Evolutionary conservation across 352 stramenopile genomes (phyloP).

Genomic region (Phytophthora constricta): DNA sequence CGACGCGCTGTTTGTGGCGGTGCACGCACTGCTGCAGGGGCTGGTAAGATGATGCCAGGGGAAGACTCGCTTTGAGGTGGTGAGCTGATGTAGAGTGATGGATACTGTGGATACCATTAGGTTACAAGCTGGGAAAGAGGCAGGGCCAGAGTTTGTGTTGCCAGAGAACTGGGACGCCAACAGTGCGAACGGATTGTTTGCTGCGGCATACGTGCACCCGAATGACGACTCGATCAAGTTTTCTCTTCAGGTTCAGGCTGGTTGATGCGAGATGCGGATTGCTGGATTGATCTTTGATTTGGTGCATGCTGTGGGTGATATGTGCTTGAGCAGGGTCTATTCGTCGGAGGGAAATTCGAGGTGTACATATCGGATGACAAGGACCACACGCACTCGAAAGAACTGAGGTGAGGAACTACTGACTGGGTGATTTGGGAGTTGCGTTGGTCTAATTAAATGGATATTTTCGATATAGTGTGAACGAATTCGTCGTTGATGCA

Average conservation of each 20-base stretch:
- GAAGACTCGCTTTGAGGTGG: neutral
- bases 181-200: conserved; percentile 70
- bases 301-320: conserved; percentile 20
- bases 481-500: conserved; percentile 40
- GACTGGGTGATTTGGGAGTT: neutral
- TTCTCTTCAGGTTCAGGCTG: conserved; percentile 57
- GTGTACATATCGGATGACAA: conserved; percentile 78
- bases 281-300: neutral
- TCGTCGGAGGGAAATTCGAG: conserved; percentile 79
- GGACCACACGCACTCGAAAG: conserved; percentile 73
- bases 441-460: neutral
- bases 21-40: conserved; percentile 74
- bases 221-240: conserved; percentile 63
- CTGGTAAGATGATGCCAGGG: conserved; percentile 43
- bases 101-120: conserved; percentile 25
- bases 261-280: neutral
- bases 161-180: conserved; percentile 66
- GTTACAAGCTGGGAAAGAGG: conserved; percentile 42
- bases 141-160: conserved; percentile 39
- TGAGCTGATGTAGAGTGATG: conserved; percentile 5
- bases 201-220: conserved; percentile 56
- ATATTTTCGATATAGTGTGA: conserved; percentile 30
- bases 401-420: conserved; percentile 53
- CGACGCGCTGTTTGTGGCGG: conserved; percentile 74
- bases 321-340: no score